Evolutionary conservation across 2,329 filamentous ascomycete species (phyloP).

Genomic region (Cercospora nicotianae): DNA sequence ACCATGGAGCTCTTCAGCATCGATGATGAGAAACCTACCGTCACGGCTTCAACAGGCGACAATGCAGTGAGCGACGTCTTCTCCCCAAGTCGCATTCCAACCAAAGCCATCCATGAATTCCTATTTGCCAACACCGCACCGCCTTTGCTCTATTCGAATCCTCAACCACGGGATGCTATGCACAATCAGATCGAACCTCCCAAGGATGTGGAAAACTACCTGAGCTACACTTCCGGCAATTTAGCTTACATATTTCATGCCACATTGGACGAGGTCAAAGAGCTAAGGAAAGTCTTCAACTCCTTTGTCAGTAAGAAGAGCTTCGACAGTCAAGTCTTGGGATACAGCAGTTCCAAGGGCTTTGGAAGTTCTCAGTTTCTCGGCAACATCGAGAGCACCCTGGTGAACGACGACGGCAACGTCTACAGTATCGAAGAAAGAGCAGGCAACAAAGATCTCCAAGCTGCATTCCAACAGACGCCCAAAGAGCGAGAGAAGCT

Average conservation of each 20-base stretch:
- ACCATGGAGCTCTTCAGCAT: too few species aligned
- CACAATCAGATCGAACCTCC: neutral
- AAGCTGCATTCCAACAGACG: neutral
- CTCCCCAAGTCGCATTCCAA: neutral
- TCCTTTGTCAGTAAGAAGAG: neutral
- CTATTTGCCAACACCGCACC: neutral
- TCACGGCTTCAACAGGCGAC: too few species aligned
- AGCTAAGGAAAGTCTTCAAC: neutral
- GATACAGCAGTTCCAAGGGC: neutral
- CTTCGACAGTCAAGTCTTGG: neutral
- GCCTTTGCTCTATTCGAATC: neutral
- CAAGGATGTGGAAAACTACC: neutral
- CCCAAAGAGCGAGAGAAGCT: neutral
- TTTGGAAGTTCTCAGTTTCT: neutral
- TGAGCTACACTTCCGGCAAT: neutral
- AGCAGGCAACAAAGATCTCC: neutral
- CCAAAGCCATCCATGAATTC: neutral
- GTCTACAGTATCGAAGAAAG: neutral
- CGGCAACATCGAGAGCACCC: neutral
- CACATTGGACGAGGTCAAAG: neutral
- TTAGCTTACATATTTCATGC: neutral
- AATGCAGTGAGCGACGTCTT: too few species aligned
- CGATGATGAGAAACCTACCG: too few species aligned
- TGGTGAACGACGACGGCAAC: neutral
- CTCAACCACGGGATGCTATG: neutral